These are phyloP conservation scores for Fusarium caatingaense DNA, from an alignment of 2,329 filamentous ascomycete genomes.

Conservation along the genomic window DNA sequence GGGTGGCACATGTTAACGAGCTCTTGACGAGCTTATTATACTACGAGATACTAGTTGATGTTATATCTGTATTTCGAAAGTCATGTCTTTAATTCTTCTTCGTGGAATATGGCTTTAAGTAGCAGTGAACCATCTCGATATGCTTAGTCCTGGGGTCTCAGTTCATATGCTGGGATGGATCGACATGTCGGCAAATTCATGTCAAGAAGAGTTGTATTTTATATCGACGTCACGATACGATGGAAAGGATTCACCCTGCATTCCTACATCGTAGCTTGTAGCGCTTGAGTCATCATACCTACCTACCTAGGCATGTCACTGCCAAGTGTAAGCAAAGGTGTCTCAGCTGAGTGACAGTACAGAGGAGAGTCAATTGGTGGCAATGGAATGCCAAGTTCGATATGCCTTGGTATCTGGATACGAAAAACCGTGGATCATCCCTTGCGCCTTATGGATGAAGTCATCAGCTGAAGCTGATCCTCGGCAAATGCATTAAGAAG, in stretches of 20 bases:
- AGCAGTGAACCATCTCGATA: too few relatives aligned
- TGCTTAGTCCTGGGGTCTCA: background rate
- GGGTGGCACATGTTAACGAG: background rate
- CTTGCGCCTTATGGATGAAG: background rate
- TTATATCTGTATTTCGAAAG: background rate
- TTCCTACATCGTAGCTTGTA: background rate
- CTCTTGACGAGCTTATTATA: background rate
- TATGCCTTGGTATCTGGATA: background rate
- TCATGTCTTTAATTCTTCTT: background rate
- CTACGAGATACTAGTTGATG: background rate
- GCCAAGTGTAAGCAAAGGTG: background rate
- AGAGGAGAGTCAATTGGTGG: background rate
- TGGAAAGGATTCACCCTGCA: background rate
- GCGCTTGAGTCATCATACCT: background rate
- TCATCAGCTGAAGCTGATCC: background rate
- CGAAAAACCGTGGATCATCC: background rate
- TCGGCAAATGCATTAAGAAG: background rate
- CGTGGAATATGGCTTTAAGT: background rate
- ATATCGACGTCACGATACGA: background rate
- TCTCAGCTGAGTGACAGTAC: background rate
- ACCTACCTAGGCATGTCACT: background rate
- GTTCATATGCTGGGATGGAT: background rate
- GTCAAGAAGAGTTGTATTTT: fast-evolving
- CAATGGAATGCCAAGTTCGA: background rate
- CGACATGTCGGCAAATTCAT: background rate